Conservation (phyloP, 306 rosid species). For the Trifolium repens region DNA sequence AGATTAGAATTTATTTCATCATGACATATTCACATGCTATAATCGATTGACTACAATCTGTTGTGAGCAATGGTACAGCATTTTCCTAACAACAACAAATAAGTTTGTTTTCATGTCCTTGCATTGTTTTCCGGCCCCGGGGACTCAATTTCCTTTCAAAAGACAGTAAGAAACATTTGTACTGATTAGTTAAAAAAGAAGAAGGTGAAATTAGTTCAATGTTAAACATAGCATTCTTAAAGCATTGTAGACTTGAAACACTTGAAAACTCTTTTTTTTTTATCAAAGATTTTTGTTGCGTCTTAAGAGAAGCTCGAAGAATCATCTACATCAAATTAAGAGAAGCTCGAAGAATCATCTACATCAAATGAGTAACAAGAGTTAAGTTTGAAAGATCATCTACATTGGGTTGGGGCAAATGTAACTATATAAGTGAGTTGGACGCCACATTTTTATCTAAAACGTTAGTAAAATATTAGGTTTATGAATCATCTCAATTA, state of each 20-base stretch:
- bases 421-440: no score
- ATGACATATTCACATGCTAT: conserved; percentile 12
- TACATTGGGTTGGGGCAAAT: no score
- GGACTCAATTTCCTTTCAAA: conserved; percentile 27
- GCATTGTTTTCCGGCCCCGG: conserved; percentile 23
- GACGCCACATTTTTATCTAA: no score
- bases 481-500: no score
- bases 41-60: neutral
- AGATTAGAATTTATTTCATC: neutral
- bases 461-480: no score
- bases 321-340: no score
- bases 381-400: no score
- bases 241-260: neutral
- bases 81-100: conserved; percentile 31
- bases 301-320: no score
- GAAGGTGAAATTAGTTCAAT: neutral
- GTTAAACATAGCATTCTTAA: neutral
- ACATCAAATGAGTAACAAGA: no score
- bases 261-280: no score
- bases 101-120: conserved; percentile 1
- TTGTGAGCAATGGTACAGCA: neutral
- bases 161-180: neutral
- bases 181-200: conserved; percentile 11
- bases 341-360: no score
- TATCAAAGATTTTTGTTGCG: no score